Evolutionary conservation across 345 rosid genomes (phyloP), one percentile per base, ranked within the genome.

Genomic region (Aethionema arabicum): DNA sequence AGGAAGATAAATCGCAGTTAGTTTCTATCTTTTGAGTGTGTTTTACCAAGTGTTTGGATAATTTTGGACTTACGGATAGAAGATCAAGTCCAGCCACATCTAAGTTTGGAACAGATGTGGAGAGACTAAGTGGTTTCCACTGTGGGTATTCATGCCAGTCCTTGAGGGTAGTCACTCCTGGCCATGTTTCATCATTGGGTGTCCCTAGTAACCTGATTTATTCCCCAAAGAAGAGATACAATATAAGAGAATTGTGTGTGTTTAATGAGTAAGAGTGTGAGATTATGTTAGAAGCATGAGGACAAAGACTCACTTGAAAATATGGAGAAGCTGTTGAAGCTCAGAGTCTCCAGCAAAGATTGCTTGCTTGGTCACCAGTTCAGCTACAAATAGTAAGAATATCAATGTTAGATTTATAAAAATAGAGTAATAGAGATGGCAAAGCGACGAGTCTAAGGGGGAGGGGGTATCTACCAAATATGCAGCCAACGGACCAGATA

Each of bases 141-240:
- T 87, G 91, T 3, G 99, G 97, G 72, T 93, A 93, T 73, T 85
- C 99, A 31, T 93, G 99, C 99, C 99, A 93, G 82, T 93, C 87
- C 80, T 82, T 67, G 64, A 93, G 79, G 37, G 71, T 72, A 77
- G 91, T 82, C 12, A 93, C 96, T 54, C 96, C 99, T 2, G 99
- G 97, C 99, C 99, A 93, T 66, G 87, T 59, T 58, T 77, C 30
- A 65, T 93, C 97, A 74, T 90, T 84, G 13, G 99, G 99, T 51
- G 99, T 90, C 33, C 99, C 97, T 10, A 93, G 61, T 68, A 90
- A 73, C 88, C 97, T 88, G 81, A 58, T 69, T 49, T 32, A 21
- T 67, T 43, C 30, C 41, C 41, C 0, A 7, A 0, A 35, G 4
- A 31, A 35, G 11, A 9, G 30, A 15, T 10, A 4, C 8, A 68